phyloP scores from a whole-genome alignment of 1,139 yeast species.

The Lodderomyces jiufengensis region DNA sequence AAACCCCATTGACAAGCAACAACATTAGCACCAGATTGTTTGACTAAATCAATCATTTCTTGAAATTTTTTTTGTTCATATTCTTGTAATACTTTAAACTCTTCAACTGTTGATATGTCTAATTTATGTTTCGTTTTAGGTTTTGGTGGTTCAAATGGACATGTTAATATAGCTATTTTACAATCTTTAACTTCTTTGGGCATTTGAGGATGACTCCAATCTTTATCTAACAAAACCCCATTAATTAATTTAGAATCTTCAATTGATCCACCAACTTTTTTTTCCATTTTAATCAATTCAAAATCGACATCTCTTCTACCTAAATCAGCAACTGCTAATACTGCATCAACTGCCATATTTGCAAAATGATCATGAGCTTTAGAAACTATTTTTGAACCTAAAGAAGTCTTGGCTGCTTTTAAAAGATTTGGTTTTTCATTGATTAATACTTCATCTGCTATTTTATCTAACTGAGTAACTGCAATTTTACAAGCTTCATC shows the following conservation, averaged over 20 bases:
- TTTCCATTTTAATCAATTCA: conserved; percentile 91
- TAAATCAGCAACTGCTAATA: conserved; percentile 85
- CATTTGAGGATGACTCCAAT: conserved; percentile 98
- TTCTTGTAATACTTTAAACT: conserved; percentile 82
- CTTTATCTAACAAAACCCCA: conserved; percentile 94
- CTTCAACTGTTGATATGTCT: conserved; percentile 89
- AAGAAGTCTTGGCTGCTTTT: conserved; percentile 90
- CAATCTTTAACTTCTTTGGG: conserved; percentile 77
- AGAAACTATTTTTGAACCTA: conserved; percentile 94
- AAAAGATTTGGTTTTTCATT: conserved; percentile 59
- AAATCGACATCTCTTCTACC: conserved; percentile 94
- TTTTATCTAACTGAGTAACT: conserved; percentile 65
- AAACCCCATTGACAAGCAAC: conserved; percentile 99
- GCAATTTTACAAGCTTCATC: conserved; percentile 97
- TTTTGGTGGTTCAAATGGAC: conserved; percentile 99
- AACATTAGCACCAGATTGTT: conserved; percentile 88
- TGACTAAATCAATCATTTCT: conserved; percentile 86
- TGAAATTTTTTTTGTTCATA: conserved; percentile 89
- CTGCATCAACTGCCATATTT: conserved; percentile 96
- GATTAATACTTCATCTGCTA: conserved; percentile 61
- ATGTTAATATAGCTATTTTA: conserved; percentile 88
- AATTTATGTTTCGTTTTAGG: conserved; percentile 98
- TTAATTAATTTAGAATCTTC: conserved; percentile 80
- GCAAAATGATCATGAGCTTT: conserved; percentile 93
- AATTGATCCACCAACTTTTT: conserved; percentile 91